Base-by-base conservation (phyloP, 2,329 filamentous ascomycete species). In the Sporothrix mexicana region DNA sequence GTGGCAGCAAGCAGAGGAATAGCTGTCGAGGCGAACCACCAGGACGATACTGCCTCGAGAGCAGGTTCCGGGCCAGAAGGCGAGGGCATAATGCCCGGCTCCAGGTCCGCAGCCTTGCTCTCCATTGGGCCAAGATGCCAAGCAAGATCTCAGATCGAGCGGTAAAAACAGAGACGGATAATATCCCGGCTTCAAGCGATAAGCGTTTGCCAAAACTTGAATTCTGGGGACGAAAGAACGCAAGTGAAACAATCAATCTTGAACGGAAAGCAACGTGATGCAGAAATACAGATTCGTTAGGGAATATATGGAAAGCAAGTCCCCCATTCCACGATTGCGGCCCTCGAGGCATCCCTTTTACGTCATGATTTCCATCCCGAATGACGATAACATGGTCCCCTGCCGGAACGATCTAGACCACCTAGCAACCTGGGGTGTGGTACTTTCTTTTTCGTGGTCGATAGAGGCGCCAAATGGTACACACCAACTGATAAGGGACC, bases 1-100 rank as follows among this genome's bases (percentile, higher is more conserved):
- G 90, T 89, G 15, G 91, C 91, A 2, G 90, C 90, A 4, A 92
- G 81, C 2, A 93, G 84, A 3, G 88, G 88, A 61, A 89, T 81
- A 3, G 80, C 81, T 3, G 80, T 83, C 1, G 80, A 81, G 49
- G 81, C 82, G 71, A 83, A 80, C 81, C 80, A 83, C 82, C 81
- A 83, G 59, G 67, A 69, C 0, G 67, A 69, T 1, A 53, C 51
- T 20, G 7, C 3, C 20, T 68, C 64, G 2, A 49, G 23, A 20
- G 23, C 10, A 17, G 23, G 7, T 8, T n/a, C 36, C 8, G 10
- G 43, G 12, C 1, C 62, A 45, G 62, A 17, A 49, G 2, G 12
- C 8, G 23, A 15, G 55, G 55, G 9, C 17, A 36, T 59, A 30
- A 9, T 43, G n/a, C 62, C 20, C 62, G 23, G 64, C 7, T 53